Conservation (phyloP, 306 rosid genomes). For the Quillaja saponaria region DNA sequence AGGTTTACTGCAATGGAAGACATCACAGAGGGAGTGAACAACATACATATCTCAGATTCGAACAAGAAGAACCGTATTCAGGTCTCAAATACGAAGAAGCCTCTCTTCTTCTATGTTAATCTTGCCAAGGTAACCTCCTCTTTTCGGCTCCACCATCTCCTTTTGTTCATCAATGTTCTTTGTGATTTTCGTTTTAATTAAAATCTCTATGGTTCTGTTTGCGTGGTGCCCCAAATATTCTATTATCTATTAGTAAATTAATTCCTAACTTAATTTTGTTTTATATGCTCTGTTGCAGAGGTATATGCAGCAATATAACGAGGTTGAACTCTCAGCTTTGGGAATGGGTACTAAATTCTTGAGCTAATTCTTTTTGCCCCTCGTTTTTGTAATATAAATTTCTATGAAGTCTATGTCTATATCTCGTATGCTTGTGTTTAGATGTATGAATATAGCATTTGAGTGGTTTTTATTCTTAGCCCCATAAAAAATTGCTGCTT, state of each 20-base stretch:
- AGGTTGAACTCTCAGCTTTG: conserved; percentile 79
- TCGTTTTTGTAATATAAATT: background rate
- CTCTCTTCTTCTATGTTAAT: conserved; percentile 74
- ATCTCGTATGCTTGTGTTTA: too few relatives aligned
- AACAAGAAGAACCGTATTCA: conserved; percentile 73
- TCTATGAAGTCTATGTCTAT: too few relatives aligned
- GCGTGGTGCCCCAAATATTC: background rate
- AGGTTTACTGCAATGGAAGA: conserved; percentile 44
- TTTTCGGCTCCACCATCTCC: too few relatives aligned
- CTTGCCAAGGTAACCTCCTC: conserved; percentile 57
- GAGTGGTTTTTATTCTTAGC: too few relatives aligned
- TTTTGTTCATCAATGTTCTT: too few relatives aligned
- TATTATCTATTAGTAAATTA: too few relatives aligned
- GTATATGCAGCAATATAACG: conserved; percentile 77
- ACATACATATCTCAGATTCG: conserved; percentile 49
- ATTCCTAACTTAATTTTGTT: too few relatives aligned
- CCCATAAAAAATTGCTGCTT: too few relatives aligned
- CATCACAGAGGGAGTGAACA: conserved; percentile 54
- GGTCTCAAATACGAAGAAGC: conserved; percentile 74
- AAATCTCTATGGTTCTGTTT: too few relatives aligned
- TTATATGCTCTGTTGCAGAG: too few relatives aligned
- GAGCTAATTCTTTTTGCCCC: background rate
- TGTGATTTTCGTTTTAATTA: too few relatives aligned
- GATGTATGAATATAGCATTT: too few relatives aligned
- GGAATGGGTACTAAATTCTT: conserved; percentile 67